A percentile compares a stretch with the other conserved stretches of the same genome.
Evolutionary conservation across 1,284 basidiomycete species (phyloP).

Genomic region (Ceratobasidium sp.): DNA sequence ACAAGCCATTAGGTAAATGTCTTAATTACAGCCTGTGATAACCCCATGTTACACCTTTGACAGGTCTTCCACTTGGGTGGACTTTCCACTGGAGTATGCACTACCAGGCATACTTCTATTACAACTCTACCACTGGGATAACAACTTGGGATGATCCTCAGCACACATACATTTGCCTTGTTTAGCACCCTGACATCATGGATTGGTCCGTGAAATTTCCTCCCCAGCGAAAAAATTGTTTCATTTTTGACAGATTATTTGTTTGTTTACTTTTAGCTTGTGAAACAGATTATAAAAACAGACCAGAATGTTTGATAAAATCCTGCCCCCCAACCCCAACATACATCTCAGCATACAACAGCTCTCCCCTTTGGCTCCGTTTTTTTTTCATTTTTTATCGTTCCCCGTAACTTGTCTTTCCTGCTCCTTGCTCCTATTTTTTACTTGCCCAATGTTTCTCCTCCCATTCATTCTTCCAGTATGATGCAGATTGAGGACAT

Average conservation of each 20-base stretch:
- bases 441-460: neutral
- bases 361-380: neutral
- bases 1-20: no score
- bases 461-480: neutral
- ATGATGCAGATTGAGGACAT: neutral
- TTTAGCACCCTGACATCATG: neutral
- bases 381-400: neutral
- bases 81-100: neutral
- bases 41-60: no score
- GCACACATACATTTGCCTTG: neutral
- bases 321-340: neutral
- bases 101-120: neutral
- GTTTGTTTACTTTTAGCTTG: no score
- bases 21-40: no score
- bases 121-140: neutral
- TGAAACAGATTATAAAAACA: neutral
- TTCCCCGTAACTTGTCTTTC: no score
- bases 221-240: no score
- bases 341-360: neutral
- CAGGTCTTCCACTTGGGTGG: neutral
- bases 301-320: neutral
- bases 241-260: no score
- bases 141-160: neutral
- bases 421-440: neutral
- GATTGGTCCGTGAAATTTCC: no score